A percentile compares a stretch with the other conserved stretches of the same genome.
These are phyloP conservation scores for Populus davidiana DNA, from an alignment of 345 rosid species.

Conservation along the genomic window DNA sequence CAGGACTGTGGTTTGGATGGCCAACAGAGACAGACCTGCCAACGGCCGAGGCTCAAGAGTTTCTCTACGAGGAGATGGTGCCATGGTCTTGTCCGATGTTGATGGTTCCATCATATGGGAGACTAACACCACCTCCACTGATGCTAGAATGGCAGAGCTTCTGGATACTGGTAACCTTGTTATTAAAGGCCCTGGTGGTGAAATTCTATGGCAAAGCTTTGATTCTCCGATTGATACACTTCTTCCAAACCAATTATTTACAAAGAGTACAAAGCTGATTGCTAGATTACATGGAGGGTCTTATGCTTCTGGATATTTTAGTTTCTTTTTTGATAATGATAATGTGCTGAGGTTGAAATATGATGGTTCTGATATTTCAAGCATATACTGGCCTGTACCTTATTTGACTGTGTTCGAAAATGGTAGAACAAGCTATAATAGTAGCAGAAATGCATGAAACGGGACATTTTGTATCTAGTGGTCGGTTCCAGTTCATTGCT, in stretches of 20 bases:
- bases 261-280: background rate
- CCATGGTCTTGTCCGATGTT: constrained; percentile 26
- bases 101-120: background rate
- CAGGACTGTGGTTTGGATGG: constrained; percentile 35
- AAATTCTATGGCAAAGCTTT: constrained; percentile 4
- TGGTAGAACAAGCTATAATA: constrained; percentile 9
- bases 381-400: constrained; percentile 13
- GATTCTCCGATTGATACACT: constrained; percentile 4
- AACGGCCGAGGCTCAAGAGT: constrained; percentile 31
- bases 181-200: background rate
- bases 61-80: constrained; percentile 3
- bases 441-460: constrained; percentile 9
- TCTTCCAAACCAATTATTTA: background rate
- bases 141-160: constrained; percentile 33
- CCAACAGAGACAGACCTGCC: constrained; percentile 31
- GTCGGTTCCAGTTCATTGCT: background rate
- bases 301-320: constrained; percentile 1
- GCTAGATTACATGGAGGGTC: background rate
- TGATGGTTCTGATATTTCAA: constrained; percentile 10
- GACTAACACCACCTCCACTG: background rate
- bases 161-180: constrained; percentile 18
- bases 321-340: constrained; percentile 6
- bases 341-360: constrained; percentile 8
- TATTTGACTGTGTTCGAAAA: background rate
- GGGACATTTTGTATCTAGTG: constrained; percentile 6